Base-by-base conservation (phyloP, 2,329 filamentous ascomycete species). In the Phyllosticta paracitricarpa region DNA sequence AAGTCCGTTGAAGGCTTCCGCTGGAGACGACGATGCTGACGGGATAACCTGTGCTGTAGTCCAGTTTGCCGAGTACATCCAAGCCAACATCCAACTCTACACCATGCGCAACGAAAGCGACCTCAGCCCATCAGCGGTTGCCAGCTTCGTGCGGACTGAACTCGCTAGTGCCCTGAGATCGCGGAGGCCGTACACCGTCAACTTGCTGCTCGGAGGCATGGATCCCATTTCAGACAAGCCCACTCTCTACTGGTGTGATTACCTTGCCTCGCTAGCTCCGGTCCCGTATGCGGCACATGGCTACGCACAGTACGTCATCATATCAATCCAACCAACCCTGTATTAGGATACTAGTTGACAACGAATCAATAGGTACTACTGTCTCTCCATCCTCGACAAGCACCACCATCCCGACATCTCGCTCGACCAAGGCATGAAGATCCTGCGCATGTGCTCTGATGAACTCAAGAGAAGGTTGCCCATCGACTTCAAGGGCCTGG, bases 21-120 rank as follows among this genome's bases (percentile, higher is more conserved):
- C 22, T 63, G 28, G 57, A 33, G 55, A 14, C 8, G 26, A 26
- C n/a, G 67, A 64, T 67, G 64, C 24, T 61, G 48, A 62, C 63
- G 19, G 28, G 28, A 48, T 65, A 65, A 53, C 66, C 62, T 4
- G 8, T 35, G 40, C 54, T 64, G 64, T 73, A 96, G 92, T 97
- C 65, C 93, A 99, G 87, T 99, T 99, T 76, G 90, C 95, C 75
- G 94, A 99, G 80, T 99, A 93, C 80, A 95, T 99, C 76, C 92
- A 97, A 84, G 92, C 93, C 74, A 99, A 99, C 77, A 87, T 94
- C 65, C 91, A 96, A 78, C 88, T 99, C 73, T 99, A 99, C 80
- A 91, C 89, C 68, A 99, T 97, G 92, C 91, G 95, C 73, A 97
- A 97, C 76, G 89, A 91, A 77, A 89, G 89, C 72, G 91, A 97